Evolutionary conservation across 2,329 filamentous ascomycete species (phyloP).

Genomic region (Pestalotiopsis sp.): DNA sequence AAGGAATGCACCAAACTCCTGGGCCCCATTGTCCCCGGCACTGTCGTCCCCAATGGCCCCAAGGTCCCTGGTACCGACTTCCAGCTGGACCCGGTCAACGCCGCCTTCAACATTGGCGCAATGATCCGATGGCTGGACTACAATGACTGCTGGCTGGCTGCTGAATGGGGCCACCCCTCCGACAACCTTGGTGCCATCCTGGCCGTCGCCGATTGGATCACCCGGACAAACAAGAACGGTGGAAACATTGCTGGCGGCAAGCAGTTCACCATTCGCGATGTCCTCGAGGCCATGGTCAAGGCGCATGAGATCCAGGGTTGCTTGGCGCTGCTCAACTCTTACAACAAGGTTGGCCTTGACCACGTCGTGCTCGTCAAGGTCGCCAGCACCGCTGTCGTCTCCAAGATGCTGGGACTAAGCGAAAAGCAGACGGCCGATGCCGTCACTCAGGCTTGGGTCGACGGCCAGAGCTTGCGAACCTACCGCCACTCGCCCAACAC

Average conservation of each 20-base stretch:
- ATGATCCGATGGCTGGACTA: constrained; percentile 99
- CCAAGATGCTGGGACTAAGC: constrained; percentile 88
- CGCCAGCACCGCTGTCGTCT: constrained; percentile 88
- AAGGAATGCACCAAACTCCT: constrained; percentile 95
- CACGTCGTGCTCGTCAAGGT: constrained; percentile 99
- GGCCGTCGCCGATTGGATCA: constrained; percentile 95
- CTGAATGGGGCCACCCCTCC: constrained; percentile 98
- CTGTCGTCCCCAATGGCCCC: constrained; percentile 86
- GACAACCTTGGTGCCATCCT: constrained; percentile 98
- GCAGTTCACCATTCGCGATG: constrained; percentile 83
- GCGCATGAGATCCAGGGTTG: constrained; percentile 99
- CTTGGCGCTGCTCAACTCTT: constrained; percentile 94
- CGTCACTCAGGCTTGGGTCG: constrained; percentile 95
- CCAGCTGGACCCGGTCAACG: constrained; percentile 92
- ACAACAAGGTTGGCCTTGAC: constrained; percentile 97
- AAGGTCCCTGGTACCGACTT: constrained; percentile 90
- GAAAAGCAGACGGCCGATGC: constrained; percentile 93
- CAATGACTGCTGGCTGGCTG: constrained; percentile 99
- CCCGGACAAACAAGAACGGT: constrained; percentile 77
- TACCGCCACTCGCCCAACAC: constrained; percentile 98
- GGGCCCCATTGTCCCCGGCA: constrained; percentile 87
- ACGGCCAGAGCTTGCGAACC: constrained; percentile 92
- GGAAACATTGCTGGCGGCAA: constrained; percentile 84
- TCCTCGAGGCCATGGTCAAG: constrained; percentile 98
- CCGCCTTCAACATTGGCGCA: constrained; percentile 97